A percentile compares a stretch with the other conserved stretches of the same genome.
Evolutionary conservation across 1,139 yeast genomes (phyloP).

Genomic region (Trichomonascaceae sp.): DNA sequence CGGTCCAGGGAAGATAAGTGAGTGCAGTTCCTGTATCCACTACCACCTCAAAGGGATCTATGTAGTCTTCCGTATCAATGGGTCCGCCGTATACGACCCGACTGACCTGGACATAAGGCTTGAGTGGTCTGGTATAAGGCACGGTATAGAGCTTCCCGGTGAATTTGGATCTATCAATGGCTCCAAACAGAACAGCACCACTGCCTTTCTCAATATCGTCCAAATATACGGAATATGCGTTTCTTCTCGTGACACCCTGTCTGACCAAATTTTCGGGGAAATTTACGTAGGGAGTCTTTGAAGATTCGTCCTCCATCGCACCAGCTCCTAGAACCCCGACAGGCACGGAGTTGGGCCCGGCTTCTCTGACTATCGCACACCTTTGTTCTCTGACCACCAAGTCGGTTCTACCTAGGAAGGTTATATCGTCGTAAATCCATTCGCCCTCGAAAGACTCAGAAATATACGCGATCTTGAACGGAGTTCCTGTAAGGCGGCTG

Average conservation of each 20-base stretch:
- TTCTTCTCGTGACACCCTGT: conserved; percentile 42
- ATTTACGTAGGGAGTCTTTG: conserved; percentile 26
- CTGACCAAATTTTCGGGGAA: conserved; percentile 43
- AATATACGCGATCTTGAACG: background rate
- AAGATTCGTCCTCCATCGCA: background rate
- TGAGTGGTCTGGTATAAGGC: conserved; percentile 8
- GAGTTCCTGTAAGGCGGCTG: background rate
- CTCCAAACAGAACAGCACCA: conserved; percentile 54
- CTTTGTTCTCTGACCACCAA: too few relatives aligned
- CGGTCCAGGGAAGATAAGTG: too few relatives aligned
- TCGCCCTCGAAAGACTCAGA: background rate
- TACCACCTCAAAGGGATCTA: conserved; percentile 14
- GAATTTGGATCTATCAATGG: conserved; percentile 48
- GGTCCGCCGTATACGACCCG: too few relatives aligned
- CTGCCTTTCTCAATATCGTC: conserved; percentile 19
- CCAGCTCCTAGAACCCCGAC: background rate
- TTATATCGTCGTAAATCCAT: background rate
- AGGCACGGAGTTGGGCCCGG: too few relatives aligned
- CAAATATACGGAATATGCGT: conserved; percentile 49
- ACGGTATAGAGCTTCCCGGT: conserved; percentile 39
- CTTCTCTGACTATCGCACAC: too few relatives aligned
- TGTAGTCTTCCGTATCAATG: too few relatives aligned
- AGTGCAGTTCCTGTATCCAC: conserved; percentile 27
- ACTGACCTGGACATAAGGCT: too few relatives aligned
- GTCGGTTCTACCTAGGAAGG: background rate